A percentile compares a stretch with the other conserved stretches of the same genome.
phyloP scores from a whole-genome alignment of 306 rosid genomes.

The Corylus heterophylla region DNA sequence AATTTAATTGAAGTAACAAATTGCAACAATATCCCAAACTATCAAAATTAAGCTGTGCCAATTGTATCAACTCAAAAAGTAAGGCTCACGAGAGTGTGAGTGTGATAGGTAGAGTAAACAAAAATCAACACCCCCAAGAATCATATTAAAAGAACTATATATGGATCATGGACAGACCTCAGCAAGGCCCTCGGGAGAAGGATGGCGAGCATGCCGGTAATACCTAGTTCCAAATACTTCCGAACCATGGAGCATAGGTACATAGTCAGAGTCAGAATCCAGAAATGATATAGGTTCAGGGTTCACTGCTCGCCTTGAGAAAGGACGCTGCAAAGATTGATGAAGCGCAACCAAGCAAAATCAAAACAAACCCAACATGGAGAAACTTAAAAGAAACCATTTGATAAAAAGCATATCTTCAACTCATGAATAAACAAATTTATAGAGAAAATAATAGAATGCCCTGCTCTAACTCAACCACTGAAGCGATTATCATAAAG shows the following conservation, averaged over 20 bases:
- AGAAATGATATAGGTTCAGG: constrained; percentile 57
- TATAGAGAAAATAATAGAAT: constrained; percentile 2
- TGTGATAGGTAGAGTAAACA: neutral
- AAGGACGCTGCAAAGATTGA: constrained; percentile 59
- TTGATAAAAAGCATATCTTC: neutral
- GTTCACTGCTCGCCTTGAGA: constrained; percentile 55
- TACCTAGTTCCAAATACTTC: constrained; percentile 60
- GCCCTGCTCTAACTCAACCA: constrained; percentile 16
- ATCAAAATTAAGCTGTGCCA: neutral
- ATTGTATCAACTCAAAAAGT: neutral
- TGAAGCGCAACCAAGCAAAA: constrained; percentile 21
- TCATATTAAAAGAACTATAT: neutral
- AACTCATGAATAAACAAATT: constrained; percentile 8
- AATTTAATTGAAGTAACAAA: neutral
- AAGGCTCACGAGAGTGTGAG: neutral
- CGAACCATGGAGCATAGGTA: constrained; percentile 37
- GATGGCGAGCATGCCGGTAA: constrained; percentile 58
- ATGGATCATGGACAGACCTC: constrained; percentile 55
- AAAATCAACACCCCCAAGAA: neutral
- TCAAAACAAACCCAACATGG: constrained; percentile 16
- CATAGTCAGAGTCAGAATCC: constrained; percentile 63
- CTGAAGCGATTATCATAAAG: neutral
- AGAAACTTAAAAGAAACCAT: neutral
- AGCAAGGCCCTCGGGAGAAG: constrained; percentile 69
- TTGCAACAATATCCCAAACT: neutral